Evolutionary conservation across 805 yeast genomes (phyloP).

Genomic region (Starmerella sp.): DNA sequence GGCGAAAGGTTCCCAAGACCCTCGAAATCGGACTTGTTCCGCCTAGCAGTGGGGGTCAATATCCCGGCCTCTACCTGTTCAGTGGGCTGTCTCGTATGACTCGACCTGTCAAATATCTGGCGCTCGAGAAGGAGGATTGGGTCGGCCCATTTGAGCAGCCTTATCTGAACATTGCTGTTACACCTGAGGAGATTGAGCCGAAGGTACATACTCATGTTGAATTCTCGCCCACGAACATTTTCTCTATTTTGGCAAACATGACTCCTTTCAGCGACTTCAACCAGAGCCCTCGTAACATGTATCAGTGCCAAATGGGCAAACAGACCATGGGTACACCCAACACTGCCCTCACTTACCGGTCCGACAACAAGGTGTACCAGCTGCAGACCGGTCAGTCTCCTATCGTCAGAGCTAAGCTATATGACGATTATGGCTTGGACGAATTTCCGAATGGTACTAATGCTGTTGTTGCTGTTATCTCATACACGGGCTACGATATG

Average conservation of each 20-base stretch:
- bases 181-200: slow-evolving; percentile 77
- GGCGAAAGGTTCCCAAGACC: slow-evolving; percentile 65
- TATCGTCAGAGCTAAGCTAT: slow-evolving; percentile 82
- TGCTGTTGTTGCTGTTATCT: slow-evolving; percentile 97
- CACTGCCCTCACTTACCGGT: slow-evolving; percentile 81
- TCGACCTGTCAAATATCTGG: slow-evolving; percentile 88
- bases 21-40: slow-evolving; percentile 94
- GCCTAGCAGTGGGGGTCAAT: slow-evolving; percentile 90
- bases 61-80: slow-evolving; percentile 86
- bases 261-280: slow-evolving; percentile 98
- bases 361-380: slow-evolving; percentile 88
- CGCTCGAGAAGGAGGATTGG: slow-evolving; percentile 69
- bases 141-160: slow-evolving; percentile 98
- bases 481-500: slow-evolving; percentile 99
- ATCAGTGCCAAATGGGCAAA: slow-evolving; percentile 99
- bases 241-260: slow-evolving; percentile 89
- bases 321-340: slow-evolving; percentile 99
- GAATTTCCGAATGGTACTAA: slow-evolving; percentile 97
- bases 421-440: slow-evolving; percentile 95
- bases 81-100: slow-evolving; percentile 92
- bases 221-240: slow-evolving; percentile 84
- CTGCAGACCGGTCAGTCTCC: slow-evolving; percentile 96
- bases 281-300: slow-evolving; percentile 99
- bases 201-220: slow-evolving; percentile 87
- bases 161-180: slow-evolving; percentile 89